Conservation (phyloP, 192 early-diverging fungal species). For the Coemansia sp. region DNA sequence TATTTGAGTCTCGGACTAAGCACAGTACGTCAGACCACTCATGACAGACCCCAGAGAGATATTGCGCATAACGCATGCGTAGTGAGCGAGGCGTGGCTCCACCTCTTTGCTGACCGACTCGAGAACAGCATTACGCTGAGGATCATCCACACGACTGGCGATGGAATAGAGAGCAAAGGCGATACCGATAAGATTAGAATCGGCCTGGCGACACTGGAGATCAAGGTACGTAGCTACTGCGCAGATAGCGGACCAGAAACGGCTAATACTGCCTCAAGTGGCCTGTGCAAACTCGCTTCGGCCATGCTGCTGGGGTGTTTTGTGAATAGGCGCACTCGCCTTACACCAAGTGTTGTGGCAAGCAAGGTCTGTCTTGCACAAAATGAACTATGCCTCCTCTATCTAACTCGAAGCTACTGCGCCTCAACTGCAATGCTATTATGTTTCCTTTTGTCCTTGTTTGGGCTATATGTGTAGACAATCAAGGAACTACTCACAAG, state of each 20-base stretch:
- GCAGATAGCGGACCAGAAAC: not conserved
- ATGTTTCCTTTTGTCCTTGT: not conserved
- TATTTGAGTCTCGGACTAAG: slow-evolving; percentile 62
- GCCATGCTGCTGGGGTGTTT: not conserved
- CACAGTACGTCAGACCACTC: slow-evolving; percentile 40
- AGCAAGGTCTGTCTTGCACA: not conserved
- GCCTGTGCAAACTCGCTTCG: not conserved
- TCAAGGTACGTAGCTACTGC: slow-evolving; percentile 22
- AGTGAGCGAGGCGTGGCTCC: slow-evolving; percentile 56
- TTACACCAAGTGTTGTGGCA: not conserved
- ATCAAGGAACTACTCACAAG: slow-evolving; percentile 22
- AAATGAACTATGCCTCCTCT: too few species aligned
- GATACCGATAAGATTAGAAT: slow-evolving; percentile 26
- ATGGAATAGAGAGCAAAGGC: not conserved
- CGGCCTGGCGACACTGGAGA: slow-evolving; percentile 26
- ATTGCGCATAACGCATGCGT: slow-evolving; percentile 32
- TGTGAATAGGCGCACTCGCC: not conserved
- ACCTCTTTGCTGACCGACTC: slow-evolving; percentile 53
- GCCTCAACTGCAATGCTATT: not conserved
- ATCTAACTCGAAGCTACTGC: not conserved
- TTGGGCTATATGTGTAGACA: slow-evolving; percentile 1
- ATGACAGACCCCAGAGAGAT: slow-evolving; percentile 35
- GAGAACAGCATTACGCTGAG: slow-evolving; percentile 41
- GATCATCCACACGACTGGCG: slow-evolving; percentile 33
- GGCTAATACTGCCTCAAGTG: not conserved